Evolutionary conservation across 73 alveolate species (phyloP).

Genomic region (Paramecium primaurelia): DNA sequence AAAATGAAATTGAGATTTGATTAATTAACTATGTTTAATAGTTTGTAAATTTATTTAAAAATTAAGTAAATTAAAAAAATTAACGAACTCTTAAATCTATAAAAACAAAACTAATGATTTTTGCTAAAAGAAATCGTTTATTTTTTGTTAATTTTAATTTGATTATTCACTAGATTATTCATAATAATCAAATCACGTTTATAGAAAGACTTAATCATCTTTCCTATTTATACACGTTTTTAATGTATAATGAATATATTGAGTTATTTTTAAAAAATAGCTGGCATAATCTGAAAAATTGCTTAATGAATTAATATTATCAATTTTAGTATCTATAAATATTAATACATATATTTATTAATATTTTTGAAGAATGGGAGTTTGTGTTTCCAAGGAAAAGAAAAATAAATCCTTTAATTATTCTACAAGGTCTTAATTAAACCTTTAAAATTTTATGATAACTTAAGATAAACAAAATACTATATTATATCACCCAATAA

Average conservation of each 20-base stretch:
- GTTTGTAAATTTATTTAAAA: not conserved
- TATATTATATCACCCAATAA: not conserved
- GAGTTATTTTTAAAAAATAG: not conserved
- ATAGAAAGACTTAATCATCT: not conserved
- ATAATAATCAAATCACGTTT: not conserved
- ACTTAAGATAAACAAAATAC: not conserved
- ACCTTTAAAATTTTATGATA: not conserved
- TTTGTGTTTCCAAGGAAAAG: not conserved
- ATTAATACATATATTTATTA: not conserved
- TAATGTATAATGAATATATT: not conserved
- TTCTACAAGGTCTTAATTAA: not conserved
- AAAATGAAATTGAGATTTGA: not conserved
- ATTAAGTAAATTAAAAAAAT: not conserved
- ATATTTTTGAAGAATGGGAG: not conserved
- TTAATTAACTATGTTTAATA: not conserved
- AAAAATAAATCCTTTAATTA: not conserved
- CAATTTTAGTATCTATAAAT: not conserved
- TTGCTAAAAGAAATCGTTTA: not conserved
- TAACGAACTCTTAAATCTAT: not conserved
- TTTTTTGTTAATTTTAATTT: not conserved
- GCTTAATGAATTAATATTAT: not conserved
- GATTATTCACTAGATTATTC: not conserved
- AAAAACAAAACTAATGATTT: not conserved
- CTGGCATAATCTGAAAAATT: not conserved
- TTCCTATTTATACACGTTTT: not conserved